Base-by-base conservation (phyloP, 495 filamentous ascomycete species). In the Sabuloglossum arenarium region DNA sequence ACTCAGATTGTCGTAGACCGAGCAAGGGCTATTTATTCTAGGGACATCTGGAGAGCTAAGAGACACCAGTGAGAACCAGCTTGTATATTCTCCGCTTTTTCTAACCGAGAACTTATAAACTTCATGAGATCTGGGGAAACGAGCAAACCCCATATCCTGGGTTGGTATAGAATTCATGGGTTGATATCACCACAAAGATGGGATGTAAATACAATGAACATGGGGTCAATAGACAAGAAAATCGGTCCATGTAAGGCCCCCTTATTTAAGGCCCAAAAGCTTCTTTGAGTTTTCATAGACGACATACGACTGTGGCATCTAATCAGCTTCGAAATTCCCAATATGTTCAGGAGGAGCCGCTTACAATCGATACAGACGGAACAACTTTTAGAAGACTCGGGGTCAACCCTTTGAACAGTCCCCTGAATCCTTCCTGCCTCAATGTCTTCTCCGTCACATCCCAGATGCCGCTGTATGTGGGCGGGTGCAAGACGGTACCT, bases 331-430 rank as follows among this genome's bases (percentile, higher is more conserved):
- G 27, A 46, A 21, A 58, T 59, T 61, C 88, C n/a, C 0, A 32
- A 45, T 23, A 55, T 9, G 30, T 32, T 52, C 0, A 43, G 39
- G 30, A 11, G 37, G 25, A 53, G 16, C 27, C n/a, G 62, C 66
- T 64, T 56, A 69, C 67, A 67, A 99, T 99, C 58, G 86, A 93
- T 25, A 99, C 86, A 49, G 91, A 90, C 0, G 91, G 91, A 9
- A 90, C 88, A 32, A 99, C 91, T 69, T 99, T 99, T 61, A 97
- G 74, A 21, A 99, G 75, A 62, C 97, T 99, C 27, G 91, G 91
- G 28, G 90, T 95, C 58, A 96, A 71, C 1, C 91, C 91, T 66
- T 91, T 94, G 74, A 94, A 99, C 55, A 99, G 73, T 0, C 91
- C 93, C 51, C 84, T 75, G 24, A 85, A 59, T 1, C 91, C 93